Base-by-base conservation (phyloP, 2,329 filamentous ascomycete species). In the Trichophaea hybrida region DNA sequence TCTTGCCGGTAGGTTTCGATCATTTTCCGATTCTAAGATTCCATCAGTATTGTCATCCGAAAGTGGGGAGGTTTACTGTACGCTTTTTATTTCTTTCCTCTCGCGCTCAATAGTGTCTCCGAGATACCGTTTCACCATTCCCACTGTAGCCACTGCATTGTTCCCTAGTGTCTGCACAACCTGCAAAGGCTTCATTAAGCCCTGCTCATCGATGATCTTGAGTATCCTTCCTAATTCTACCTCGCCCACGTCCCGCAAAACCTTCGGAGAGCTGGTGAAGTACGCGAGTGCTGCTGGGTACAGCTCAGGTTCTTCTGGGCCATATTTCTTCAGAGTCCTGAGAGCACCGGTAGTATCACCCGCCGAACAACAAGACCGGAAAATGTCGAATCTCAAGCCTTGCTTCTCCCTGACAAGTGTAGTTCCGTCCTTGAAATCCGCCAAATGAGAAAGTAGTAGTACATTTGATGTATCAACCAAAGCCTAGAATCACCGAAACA, bases 391-490 rank as follows among this genome's bases (percentile, higher is more conserved):
- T 46, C 88, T 80, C 2, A 98, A 79, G 17, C 90, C 89, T 61
- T 94, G 88, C 69, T 96, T 88, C 74, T 98, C 93, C 66, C 90
- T 87, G 58, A 98, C 90, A 1, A 98, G 80, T 1, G 88, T 88
- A 0, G 89, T 95, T 15, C 93, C 93, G 69, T 94, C 88, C 49
- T 81, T 79, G 75, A 97, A 98, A 67, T 89, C 81, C 3, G 90
- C 90, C 2, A 98, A 77, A 69, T 97, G 88, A 0, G 94, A 98
- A 1, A 98, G 78, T 0, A 98, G 77, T 0, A 98, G 79, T 12
- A 98, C 88, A 68, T 94, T 96, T 1, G 93, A 96, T 64, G 89
- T 93, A 68, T 95, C 91, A 69, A 98, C 95, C 0, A 88, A 84
- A 58, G 79, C 77, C 76, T 78, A 63, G 8, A 17, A 24, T 49